These are phyloP conservation scores for Rhipidocladum racemiflorum DNA, from an alignment of 176 grass and related monocot species.

Conservation along the genomic window DNA sequence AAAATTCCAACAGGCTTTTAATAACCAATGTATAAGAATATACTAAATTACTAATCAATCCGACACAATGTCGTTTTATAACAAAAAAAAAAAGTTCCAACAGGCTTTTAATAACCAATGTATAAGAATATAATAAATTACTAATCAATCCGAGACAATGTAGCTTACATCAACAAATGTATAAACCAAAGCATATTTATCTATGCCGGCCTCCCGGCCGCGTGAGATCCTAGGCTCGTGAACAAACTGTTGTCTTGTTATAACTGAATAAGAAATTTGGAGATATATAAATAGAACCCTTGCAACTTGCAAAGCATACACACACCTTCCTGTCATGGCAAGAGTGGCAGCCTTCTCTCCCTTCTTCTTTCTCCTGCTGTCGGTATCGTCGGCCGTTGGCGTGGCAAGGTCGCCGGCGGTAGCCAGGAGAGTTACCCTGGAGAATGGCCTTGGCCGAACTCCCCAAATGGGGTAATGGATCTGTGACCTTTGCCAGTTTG, in stretches of 20 bases:
- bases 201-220: not conserved
- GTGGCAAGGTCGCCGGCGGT: not conserved
- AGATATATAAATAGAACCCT: not conserved
- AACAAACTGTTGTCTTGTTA: not conserved
- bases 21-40: no score
- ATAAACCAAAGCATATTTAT: not conserved
- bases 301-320: not conserved
- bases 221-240: conserved; percentile 13
- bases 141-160: not conserved
- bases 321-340: conserved; percentile 8
- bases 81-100: no score
- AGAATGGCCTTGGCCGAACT: conserved; percentile 45
- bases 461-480: conserved; percentile 58
- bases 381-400: not conserved
- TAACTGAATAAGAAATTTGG: not conserved
- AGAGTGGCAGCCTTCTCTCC: not conserved
- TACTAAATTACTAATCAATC: no score
- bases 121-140: not conserved
- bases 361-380: conserved; percentile 3
- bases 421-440: conserved; percentile 1
- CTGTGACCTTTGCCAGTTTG: not conserved
- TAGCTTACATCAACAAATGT: not conserved
- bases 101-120: no score
- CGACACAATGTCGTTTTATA: no score
- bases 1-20: no score